Evolutionary conservation across 192 early-diverging fungal genomes (phyloP), one percentile per base, ranked within the genome.

Genomic region (Coemansia asiatica): DNA sequence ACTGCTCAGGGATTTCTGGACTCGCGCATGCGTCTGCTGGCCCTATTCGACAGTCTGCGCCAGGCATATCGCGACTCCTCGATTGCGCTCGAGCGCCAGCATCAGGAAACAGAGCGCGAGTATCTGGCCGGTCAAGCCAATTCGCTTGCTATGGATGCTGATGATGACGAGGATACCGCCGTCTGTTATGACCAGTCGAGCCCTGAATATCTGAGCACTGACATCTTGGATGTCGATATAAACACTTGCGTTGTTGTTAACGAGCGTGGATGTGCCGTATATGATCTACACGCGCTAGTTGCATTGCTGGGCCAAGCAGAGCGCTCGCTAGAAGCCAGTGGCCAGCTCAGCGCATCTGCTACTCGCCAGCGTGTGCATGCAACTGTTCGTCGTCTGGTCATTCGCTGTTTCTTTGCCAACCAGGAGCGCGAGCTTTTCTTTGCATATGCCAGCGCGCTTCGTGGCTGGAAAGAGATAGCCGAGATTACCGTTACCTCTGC

Each of bases 401-500:
- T 86, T 25, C 72, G 84, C 46, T 83, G 89, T 49, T 85, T 92
- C 60, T 89, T 88, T 21, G 72, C 81, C n/a, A 97, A 97, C 64
- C 85, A 87, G 51, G 71, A 77, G 18, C 83, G 86, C 19, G 89
- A 94, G 79, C 73, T 93, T 57, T 79, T 83, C 47, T 78, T 85
- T 63, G 88, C 92, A 12, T 83, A 89, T 18, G 72, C 81, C 38
- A 88, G 90, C 49, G 87, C 86, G 21, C 79, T 92, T 57, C 81
- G 87, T 40, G 87, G 90, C 1, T 98, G 96, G 96, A 83, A 87
- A 62, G 86, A 92, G 56, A 73, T 96, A 21, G 82, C 93, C 6
- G 87, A 94, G 53, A 83, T 93, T 15, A 85, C 88, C 1, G 68
- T 70, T 3, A 71, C 80, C 22, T 82, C 80, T 10, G 80, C 80